These are phyloP conservation scores for Colletotrichum godetiae DNA, from an alignment of 2,329 filamentous ascomycete genomes.

Conservation along the genomic window DNA sequence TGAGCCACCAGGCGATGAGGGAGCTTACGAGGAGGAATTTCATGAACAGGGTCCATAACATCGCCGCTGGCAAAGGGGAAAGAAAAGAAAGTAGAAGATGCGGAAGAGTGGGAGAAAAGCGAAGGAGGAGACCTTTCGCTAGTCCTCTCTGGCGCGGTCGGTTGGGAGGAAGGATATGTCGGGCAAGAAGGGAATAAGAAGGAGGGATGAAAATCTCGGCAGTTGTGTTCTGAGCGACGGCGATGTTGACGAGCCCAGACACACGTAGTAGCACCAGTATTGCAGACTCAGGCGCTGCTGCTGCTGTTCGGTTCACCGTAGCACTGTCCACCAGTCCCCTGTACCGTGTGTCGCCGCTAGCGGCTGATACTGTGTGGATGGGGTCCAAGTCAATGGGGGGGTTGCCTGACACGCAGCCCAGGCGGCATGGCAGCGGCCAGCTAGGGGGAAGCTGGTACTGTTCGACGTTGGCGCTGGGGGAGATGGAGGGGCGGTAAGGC, in stretches of 20 bases:
- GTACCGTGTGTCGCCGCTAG: slow-evolving; percentile 21
- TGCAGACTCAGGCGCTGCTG: not conserved
- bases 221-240: slow-evolving; percentile 28
- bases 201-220: slow-evolving; percentile 35
- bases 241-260: slow-evolving; percentile 26
- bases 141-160: slow-evolving; percentile 26
- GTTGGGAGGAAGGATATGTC: slow-evolving; percentile 27
- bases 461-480: not conserved
- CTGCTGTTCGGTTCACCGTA: not conserved
- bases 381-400: slow-evolving; percentile 1
- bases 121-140: slow-evolving; percentile 35
- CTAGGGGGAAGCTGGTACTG: not conserved
- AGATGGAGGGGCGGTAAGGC: slow-evolving; percentile 31
- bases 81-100: slow-evolving; percentile 5
- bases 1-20: slow-evolving; percentile 38
- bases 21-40: slow-evolving; percentile 37
- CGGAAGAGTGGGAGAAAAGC: slow-evolving; percentile 21
- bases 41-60: slow-evolving; percentile 37
- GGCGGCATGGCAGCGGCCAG: slow-evolving; percentile 10
- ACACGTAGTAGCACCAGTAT: not conserved
- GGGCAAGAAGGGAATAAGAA: slow-evolving; percentile 23
- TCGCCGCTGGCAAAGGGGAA: slow-evolving; percentile 33
- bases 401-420: slow-evolving; percentile 9
- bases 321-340: not conserved
- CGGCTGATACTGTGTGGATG: slow-evolving; percentile 24